Evolutionary conservation across 345 rosid genomes (phyloP).

Genomic region (Citrus maxima): DNA sequence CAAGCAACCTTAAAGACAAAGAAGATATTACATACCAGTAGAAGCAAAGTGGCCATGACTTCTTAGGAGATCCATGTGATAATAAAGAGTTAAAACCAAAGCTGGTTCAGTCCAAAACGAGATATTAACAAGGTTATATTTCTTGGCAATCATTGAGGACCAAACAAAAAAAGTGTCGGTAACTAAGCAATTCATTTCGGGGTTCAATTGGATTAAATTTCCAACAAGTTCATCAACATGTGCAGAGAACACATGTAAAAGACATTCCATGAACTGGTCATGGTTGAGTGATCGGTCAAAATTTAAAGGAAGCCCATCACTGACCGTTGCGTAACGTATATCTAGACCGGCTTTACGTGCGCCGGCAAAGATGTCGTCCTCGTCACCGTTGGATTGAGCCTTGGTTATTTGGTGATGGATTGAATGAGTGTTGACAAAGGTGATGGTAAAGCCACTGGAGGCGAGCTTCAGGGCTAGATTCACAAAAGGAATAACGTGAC

Average conservation of each 20-base stretch:
- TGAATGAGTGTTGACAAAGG: constrained; percentile 60
- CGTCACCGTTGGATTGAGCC: constrained; percentile 24
- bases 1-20: background rate
- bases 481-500: constrained; percentile 66
- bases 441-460: constrained; percentile 67
- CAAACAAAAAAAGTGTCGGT: constrained; percentile 72
- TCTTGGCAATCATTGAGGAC: constrained; percentile 63
- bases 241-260: constrained; percentile 55
- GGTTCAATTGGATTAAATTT: constrained; percentile 24
- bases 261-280: constrained; percentile 55
- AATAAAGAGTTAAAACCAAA: constrained; percentile 56
- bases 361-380: constrained; percentile 41
- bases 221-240: constrained; percentile 59
- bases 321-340: constrained; percentile 64
- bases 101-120: constrained; percentile 92
- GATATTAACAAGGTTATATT: constrained; percentile 54
- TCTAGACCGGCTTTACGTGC: constrained; percentile 63
- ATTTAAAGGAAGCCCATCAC: constrained; percentile 65
- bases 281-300: constrained; percentile 73
- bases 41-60: constrained; percentile 62
- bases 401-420: constrained; percentile 54
- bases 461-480: constrained; percentile 76
- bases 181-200: constrained; percentile 45
- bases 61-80: constrained; percentile 70
- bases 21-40: constrained; percentile 36